Evolutionary conservation across 805 yeast genomes (phyloP).

Genomic region (Candida nitratophila): DNA sequence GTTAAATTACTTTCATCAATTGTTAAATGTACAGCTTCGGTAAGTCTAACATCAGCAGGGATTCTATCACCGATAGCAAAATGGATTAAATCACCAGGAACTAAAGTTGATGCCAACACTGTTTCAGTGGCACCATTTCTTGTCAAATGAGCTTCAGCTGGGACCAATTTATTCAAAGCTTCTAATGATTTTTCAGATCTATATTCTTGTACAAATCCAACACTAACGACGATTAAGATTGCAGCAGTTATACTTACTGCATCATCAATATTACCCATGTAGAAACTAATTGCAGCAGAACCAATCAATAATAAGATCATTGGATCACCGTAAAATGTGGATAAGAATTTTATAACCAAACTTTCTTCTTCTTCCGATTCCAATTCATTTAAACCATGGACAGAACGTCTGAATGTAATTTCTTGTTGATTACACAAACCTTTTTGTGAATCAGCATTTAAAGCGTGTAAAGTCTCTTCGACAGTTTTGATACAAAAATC

Average conservation of each 20-base stretch:
- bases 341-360: constrained; percentile 61
- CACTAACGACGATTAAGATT: constrained; percentile 86
- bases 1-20: constrained; percentile 94
- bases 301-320: constrained; percentile 82
- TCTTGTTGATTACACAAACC: constrained; percentile 73
- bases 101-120: constrained; percentile 81
- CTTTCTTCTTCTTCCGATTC: constrained; percentile 71
- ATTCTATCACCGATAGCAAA: constrained; percentile 91
- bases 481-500: constrained; percentile 54
- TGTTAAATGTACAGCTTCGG: constrained; percentile 68
- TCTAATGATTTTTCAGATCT: constrained; percentile 91
- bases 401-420: constrained; percentile 57
- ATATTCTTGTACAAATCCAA: constrained; percentile 96
- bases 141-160: constrained; percentile 91
- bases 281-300: constrained; percentile 77
- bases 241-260: constrained; percentile 93
- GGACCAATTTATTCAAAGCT: constrained; percentile 88
- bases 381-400: constrained; percentile 80
- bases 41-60: constrained; percentile 89
- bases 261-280: constrained; percentile 96
- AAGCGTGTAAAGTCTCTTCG: constrained; percentile 55
- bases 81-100: constrained; percentile 93
- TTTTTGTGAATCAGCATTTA: constrained; percentile 48
- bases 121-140: constrained; percentile 73
- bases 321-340: constrained; percentile 86